phyloP scores from a whole-genome alignment of 2,329 filamentous ascomycete genomes.

The Cladophialophora psammophila region DNA sequence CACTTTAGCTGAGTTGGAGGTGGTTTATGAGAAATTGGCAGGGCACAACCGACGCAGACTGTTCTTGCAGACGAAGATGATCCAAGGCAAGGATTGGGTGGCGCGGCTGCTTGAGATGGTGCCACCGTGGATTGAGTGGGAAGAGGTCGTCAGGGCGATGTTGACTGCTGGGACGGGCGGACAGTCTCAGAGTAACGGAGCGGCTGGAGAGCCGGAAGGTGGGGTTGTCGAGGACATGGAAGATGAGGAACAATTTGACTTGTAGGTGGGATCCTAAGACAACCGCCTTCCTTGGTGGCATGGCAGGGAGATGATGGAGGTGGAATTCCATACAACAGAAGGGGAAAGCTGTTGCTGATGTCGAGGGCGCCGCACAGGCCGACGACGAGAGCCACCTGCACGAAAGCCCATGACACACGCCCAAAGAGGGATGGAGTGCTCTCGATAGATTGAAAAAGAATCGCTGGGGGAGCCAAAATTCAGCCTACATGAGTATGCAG shows the following conservation, averaged over 20 bases:
- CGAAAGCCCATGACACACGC: neutral
- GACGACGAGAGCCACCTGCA: neutral
- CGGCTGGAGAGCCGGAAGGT: neutral
- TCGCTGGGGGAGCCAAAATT: neutral
- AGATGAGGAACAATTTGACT: constrained; percentile 16
- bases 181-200: neutral
- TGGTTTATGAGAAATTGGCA: neutral
- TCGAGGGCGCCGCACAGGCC: neutral
- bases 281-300: neutral
- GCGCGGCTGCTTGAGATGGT: neutral
- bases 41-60: constrained; percentile 4
- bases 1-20: constrained; percentile 9
- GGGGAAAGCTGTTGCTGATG: neutral
- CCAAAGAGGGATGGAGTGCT: neutral
- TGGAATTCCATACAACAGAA: neutral
- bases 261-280: constrained; percentile 11
- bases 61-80: constrained; percentile 14
- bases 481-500: constrained; percentile 77
- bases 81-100: neutral
- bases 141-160: neutral
- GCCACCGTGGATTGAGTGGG: constrained; percentile 21
- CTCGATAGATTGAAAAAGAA: neutral
- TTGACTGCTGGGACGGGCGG: neutral
- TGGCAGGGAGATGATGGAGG: neutral
- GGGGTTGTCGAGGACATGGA: constrained; percentile 16